A percentile compares a stretch with the other conserved stretches of the same genome.
Conservation (phyloP, 129 eudicot species). For the Deinandra increscens region DNA sequence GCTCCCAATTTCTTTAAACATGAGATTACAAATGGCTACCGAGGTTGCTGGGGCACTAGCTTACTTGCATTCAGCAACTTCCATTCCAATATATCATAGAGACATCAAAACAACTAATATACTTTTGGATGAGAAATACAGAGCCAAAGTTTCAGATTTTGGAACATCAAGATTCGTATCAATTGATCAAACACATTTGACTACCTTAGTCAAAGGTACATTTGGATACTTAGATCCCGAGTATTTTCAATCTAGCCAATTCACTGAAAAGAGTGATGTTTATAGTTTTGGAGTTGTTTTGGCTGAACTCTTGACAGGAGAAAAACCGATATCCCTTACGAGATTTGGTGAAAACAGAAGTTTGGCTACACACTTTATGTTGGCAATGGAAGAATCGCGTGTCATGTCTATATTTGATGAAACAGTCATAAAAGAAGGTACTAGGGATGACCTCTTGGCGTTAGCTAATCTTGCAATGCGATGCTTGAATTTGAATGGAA, state of each 20-base stretch:
- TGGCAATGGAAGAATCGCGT: no score
- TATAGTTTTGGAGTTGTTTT: no score
- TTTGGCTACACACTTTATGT: no score
- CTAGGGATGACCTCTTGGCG: background rate
- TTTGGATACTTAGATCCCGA: constrained; percentile 33
- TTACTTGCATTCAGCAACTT: constrained; percentile 30
- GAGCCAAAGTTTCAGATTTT: constrained; percentile 29
- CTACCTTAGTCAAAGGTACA: constrained; percentile 30
- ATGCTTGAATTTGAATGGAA: background rate
- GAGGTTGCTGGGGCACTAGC: constrained; percentile 28
- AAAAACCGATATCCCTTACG: no score
- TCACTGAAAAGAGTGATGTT: no score
- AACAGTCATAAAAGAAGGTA: background rate
- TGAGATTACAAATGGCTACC: constrained; percentile 25
- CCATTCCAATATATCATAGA: constrained; percentile 33
- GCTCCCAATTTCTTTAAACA: constrained; percentile 26
- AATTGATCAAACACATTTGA: constrained; percentile 32
- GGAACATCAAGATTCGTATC: constrained; percentile 31
- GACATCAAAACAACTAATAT: constrained; percentile 32
- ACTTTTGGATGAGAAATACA: background rate
- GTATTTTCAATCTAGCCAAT: no score
- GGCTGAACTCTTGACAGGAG: no score
- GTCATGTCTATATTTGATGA: background rate
- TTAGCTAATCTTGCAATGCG: background rate
- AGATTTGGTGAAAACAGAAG: no score